Evolutionary conservation across 2,329 filamentous ascomycete genomes (phyloP).

Genomic region (Stagonosporopsis cucurbitacearum): DNA sequence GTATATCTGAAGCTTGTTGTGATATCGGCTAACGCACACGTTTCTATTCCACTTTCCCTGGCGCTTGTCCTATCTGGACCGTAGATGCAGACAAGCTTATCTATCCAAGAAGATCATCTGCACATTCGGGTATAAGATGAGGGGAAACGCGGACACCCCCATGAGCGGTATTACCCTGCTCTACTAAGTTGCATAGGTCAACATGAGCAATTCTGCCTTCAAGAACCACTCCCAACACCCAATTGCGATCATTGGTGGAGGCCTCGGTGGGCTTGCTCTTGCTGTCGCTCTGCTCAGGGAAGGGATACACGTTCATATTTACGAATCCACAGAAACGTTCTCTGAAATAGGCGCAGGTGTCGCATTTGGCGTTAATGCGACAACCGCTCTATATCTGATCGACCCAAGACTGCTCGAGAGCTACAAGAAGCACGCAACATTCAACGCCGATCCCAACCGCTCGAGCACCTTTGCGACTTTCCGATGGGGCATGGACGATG

Average conservation of each 20-base stretch:
- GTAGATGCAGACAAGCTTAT: slow-evolving; percentile 8
- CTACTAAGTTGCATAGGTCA: not conserved
- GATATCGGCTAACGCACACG: not conserved
- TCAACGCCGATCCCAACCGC: slow-evolving; percentile 47
- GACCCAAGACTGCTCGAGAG: slow-evolving; percentile 46
- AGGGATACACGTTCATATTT: slow-evolving; percentile 30
- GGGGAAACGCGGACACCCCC: not conserved
- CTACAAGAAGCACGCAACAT: slow-evolving; percentile 50
- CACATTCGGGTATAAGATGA: slow-evolving; percentile 9
- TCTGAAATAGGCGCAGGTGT: slow-evolving; percentile 33
- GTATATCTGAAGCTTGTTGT: not conserved
- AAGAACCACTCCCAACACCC: slow-evolving; percentile 3
- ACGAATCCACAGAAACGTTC: slow-evolving; percentile 31
- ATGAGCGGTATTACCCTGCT: not conserved
- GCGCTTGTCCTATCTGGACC: not conserved
- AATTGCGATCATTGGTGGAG: slow-evolving; percentile 25
- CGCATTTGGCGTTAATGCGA: slow-evolving; percentile 49
- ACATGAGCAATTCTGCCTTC: not conserved
- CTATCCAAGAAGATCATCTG: slow-evolving; percentile 3
- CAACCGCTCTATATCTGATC: slow-evolving; percentile 52
- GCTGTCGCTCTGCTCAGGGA: slow-evolving; percentile 29
- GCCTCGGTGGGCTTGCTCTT: slow-evolving; percentile 32
- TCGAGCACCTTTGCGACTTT: slow-evolving; percentile 47
- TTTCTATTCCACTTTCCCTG: not conserved
- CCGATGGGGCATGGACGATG: slow-evolving; percentile 12